Percentiles rank a stretch among this genome's conserved stretches.
phyloP scores from a whole-genome alignment of 345 rosid species.

The Adansonia digitata region DNA sequence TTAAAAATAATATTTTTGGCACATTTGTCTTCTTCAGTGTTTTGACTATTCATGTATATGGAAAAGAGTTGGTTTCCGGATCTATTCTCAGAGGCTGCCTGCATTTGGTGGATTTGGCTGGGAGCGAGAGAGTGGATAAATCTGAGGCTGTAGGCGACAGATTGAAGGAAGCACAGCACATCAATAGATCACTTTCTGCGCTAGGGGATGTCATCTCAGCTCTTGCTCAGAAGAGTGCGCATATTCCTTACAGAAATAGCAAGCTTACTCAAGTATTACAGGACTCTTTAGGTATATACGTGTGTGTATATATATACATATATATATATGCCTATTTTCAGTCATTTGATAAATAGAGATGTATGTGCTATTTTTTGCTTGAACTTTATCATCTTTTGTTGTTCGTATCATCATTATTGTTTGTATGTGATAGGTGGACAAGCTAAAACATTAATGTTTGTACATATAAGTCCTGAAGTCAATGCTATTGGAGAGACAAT shows the following conservation, averaged over 20 bases:
- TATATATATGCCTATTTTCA: neutral
- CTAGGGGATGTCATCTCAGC: slow-evolving; percentile 95
- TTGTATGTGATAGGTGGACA: slow-evolving; percentile 63
- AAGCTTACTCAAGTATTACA: slow-evolving; percentile 95
- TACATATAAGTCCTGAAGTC: slow-evolving; percentile 83
- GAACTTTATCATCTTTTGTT: neutral
- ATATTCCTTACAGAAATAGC: slow-evolving; percentile 94
- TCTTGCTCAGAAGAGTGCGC: slow-evolving; percentile 87
- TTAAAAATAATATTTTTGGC: neutral
- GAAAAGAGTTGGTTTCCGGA: slow-evolving; percentile 77
- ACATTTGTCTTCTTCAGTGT: slow-evolving; percentile 40
- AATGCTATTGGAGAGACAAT: slow-evolving; percentile 83
- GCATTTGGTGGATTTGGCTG: slow-evolving; percentile 96
- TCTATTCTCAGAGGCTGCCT: slow-evolving; percentile 82
- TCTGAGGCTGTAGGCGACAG: slow-evolving; percentile 97
- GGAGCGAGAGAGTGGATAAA: slow-evolving; percentile 96
- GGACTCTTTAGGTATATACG: slow-evolving; percentile 70
- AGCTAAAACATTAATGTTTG: slow-evolving; percentile 96
- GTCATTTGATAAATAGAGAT: neutral
- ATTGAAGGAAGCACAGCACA: slow-evolving; percentile 96
- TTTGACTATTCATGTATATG: slow-evolving; percentile 88
- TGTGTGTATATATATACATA: neutral
- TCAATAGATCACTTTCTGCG: slow-evolving; percentile 88
- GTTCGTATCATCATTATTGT: slow-evolving; percentile 1
- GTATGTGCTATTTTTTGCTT: neutral